Base-by-base conservation (phyloP, 371 early-diverging fungal genomes). In the Phascolomyces articulosus region DNA sequence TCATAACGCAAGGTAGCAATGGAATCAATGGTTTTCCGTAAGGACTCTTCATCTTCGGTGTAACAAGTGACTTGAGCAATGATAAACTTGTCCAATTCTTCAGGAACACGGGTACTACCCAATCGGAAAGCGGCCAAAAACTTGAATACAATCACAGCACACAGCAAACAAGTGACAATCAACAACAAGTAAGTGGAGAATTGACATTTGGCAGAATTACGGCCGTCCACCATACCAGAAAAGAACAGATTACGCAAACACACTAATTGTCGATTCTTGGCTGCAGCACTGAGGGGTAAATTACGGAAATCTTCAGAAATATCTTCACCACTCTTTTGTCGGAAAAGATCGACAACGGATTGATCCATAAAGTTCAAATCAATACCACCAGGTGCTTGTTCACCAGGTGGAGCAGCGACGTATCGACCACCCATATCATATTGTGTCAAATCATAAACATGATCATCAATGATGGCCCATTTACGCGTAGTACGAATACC, bases 1-100 rank as follows among this genome's bases (percentile, higher is more conserved):
- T 95, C 95, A 71, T 98, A 99, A 4, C 88, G 79, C 54, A 96
- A 87, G 20, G 80, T 75, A 6, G 96, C 92, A n/a, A 99, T 78
- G 10, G 97, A 96, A 68, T 98, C 93, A 40, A 99, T 86, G 1
- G 99, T 98, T 60, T 87, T 85, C 55, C 90, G 86, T 28, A 99
- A 85, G 20, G 97, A 96, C 21, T 95, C 96, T 63, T 93, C 93
- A 54, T 93, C 96, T 78, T 99, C 99, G 11, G 99, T 98, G 78
- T 99, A 99, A 84, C 99, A 99, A 7, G 99, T 97, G 10, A 89
- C 83, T 58, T 89, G 88, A 57, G 87, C 88, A 55, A 98, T 91
- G 48, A 94, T 93, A 75, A 98, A 99, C 62, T 93, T 91, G 78
- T 94, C 92, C 63, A 91, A 90, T 61, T 93, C 87, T 70, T 96